A percentile compares a stretch with the other conserved stretches of the same genome.
phyloP scores from a whole-genome alignment of 257 asterid species.

The Parsonsia alboflavescens region DNA sequence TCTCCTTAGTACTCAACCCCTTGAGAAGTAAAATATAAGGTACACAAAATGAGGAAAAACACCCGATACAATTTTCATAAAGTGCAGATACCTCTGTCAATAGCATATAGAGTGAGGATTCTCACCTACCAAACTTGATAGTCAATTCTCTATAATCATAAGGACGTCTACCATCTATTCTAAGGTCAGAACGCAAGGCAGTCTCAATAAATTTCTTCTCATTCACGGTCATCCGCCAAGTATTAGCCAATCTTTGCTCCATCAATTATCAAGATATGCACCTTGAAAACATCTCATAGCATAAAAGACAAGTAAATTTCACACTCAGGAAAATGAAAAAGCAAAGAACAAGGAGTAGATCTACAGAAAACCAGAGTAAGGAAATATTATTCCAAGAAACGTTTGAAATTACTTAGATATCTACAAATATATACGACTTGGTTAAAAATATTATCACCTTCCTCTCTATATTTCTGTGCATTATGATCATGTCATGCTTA shows the following conservation, averaged over 20 bases:
- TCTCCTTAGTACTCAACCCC: background rate
- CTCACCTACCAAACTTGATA: conserved; percentile 75
- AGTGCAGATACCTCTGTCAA: background rate
- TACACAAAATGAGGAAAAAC: background rate
- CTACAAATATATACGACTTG: background rate
- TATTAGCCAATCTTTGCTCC: conserved; percentile 77
- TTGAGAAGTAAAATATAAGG: background rate
- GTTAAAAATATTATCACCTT: background rate
- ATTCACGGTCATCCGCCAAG: conserved; percentile 67
- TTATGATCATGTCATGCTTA: background rate
- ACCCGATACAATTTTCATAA: background rate
- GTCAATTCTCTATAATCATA: conserved; percentile 67
- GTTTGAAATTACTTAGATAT: background rate
- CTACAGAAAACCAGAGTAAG: background rate
- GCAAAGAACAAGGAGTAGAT: background rate
- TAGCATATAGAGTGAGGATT: background rate
- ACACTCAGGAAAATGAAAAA: background rate
- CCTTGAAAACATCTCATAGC: conserved; percentile 3
- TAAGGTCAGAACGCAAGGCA: conserved; percentile 68
- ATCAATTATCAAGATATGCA: conserved; percentile 17
- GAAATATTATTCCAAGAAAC: background rate
- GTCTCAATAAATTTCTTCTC: conserved; percentile 76
- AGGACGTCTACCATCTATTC: conserved; percentile 87
- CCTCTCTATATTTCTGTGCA: background rate
- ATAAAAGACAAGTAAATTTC: background rate